A percentile compares a stretch with the other conserved stretches of the same genome.
Conservation (phyloP, 495 filamentous ascomycete species). For the Cercophora newfieldiana region DNA sequence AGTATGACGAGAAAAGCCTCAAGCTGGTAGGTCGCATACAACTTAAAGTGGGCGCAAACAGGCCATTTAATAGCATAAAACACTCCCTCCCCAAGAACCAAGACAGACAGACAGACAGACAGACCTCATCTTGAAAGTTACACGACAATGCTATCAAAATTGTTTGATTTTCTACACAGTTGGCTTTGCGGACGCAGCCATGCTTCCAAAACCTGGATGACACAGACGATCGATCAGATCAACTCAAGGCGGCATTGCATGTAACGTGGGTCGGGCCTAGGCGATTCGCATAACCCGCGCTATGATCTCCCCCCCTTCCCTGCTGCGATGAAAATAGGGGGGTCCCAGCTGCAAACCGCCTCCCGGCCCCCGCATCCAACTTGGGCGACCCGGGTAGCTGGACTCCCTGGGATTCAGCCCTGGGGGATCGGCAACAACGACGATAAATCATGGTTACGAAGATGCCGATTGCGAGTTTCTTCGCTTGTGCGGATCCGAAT, state of each 20-base stretch:
- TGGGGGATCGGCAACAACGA: too few relatives aligned
- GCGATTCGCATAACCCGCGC: conserved; percentile 2
- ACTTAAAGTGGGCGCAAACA: too few relatives aligned
- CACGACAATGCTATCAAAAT: background rate
- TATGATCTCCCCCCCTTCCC: background rate
- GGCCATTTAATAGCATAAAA: too few relatives aligned
- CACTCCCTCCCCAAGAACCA: too few relatives aligned
- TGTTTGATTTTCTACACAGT: background rate
- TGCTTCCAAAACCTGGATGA: conserved; percentile 1
- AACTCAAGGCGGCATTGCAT: background rate
- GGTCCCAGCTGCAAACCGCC: background rate
- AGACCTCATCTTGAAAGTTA: too few relatives aligned
- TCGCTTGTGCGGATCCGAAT: too few relatives aligned
- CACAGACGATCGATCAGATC: conserved; percentile 7
- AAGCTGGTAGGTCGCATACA: too few relatives aligned
- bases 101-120: too few relatives aligned
- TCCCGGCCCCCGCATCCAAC: background rate
- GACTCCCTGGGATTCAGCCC: too few relatives aligned
- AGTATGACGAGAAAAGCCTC: too few relatives aligned
- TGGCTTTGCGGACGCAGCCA: background rate
- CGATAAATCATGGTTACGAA: too few relatives aligned
- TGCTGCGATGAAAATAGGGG: background rate
- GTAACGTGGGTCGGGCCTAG: background rate
- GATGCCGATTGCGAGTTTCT: too few relatives aligned
- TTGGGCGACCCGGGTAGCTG: background rate